phyloP scores from a whole-genome alignment of 1,284 basidiomycete genomes.

The Clitocybe nebularis region DNA sequence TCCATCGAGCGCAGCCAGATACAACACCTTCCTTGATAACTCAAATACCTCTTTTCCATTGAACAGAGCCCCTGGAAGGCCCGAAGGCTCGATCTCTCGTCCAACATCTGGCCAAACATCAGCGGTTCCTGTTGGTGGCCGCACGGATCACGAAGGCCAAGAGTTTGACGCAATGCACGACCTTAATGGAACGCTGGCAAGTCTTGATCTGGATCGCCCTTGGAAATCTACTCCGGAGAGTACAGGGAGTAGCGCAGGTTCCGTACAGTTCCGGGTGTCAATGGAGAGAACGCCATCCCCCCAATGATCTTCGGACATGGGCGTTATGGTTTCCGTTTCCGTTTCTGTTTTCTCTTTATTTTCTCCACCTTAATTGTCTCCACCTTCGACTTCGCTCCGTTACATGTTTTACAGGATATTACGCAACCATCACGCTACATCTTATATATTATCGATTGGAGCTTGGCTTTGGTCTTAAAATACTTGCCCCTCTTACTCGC shows the following conservation, averaged over 20 bases:
- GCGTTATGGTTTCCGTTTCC: constrained; percentile 1
- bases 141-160: constrained; percentile 22
- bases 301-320: constrained; percentile 7
- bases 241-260: constrained; percentile 20
- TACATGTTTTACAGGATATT: constrained; percentile 16
- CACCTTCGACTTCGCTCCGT: constrained; percentile 10
- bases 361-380: constrained; percentile 13
- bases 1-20: constrained; percentile 42
- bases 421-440: constrained; percentile 25
- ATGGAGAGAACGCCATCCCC: constrained; percentile 24
- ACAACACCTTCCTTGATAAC: constrained; percentile 37
- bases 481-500: constrained; percentile 13
- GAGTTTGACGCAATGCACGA: constrained; percentile 59
- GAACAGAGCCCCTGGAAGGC: constrained; percentile 37
- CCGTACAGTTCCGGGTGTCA: constrained; percentile 25
- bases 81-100: constrained; percentile 45
- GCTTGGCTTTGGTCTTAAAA: constrained; percentile 15
- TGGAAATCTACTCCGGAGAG: constrained; percentile 25
- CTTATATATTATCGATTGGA: constrained; percentile 23
- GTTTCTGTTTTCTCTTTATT: constrained; percentile 7
- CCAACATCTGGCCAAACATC: constrained; percentile 43
- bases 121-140: constrained; percentile 16
- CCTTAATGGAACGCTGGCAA: constrained; percentile 72
- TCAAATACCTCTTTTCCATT: constrained; percentile 27
- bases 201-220: constrained; percentile 55